These are phyloP conservation scores for Purpureocillium lavendulum DNA, from an alignment of 2,329 filamentous ascomycete genomes.

Conservation along the genomic window DNA sequence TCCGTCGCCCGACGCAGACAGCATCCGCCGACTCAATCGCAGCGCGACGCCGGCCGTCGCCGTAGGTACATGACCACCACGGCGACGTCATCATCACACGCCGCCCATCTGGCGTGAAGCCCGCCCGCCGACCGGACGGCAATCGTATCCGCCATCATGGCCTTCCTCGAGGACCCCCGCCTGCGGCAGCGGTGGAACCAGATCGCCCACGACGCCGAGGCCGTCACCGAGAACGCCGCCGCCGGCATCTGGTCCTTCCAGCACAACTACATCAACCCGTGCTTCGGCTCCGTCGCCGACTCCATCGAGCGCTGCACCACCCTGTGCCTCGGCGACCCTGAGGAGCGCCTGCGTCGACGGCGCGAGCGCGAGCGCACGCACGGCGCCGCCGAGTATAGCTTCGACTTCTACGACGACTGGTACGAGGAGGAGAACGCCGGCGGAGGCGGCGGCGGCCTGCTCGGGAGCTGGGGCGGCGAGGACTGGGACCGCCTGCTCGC, in stretches of 20 bases:
- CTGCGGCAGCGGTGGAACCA: conserved; percentile 92
- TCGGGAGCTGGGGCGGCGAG: conserved; percentile 69
- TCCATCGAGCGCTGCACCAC: conserved; percentile 66
- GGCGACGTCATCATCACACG: no score
- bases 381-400: conserved; percentile 70
- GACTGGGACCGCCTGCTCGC: conserved; percentile 79
- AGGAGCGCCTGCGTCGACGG: conserved; percentile 63
- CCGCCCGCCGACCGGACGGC: no score
- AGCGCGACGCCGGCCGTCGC: no score
- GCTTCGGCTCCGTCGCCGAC: conserved; percentile 57
- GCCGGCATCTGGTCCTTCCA: conserved; percentile 84
- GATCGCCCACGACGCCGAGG: conserved; percentile 82
- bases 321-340: conserved; percentile 61
- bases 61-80: no score
- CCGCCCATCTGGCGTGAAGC: no score
- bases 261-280: conserved; percentile 77
- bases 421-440: conserved; percentile 45
- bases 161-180: conserved; percentile 70
- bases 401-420: conserved; percentile 99
- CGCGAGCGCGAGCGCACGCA: conserved; percentile 53
- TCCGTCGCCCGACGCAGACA: no score
- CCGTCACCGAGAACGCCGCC: conserved; percentile 85
- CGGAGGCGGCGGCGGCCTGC: conserved; percentile 50
- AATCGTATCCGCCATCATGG: conserved; percentile 34
- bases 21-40: no score